phyloP scores from a whole-genome alignment of 192 early-diverging fungal species.

The Coemansia javaensis region DNA sequence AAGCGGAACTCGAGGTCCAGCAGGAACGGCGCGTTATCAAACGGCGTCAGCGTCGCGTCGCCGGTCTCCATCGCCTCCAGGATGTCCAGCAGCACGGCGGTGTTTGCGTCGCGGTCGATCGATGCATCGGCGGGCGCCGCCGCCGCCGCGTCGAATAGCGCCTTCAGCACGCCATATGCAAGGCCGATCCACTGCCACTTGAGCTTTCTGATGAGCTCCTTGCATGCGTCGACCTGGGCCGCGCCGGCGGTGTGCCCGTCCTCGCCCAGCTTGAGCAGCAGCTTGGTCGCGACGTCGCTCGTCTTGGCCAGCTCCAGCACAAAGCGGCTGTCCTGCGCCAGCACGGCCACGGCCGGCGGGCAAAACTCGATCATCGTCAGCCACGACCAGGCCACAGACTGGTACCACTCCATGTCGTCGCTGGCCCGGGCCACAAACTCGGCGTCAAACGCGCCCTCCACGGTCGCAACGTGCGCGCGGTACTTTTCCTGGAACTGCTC shows the following conservation, averaged over 20 bases:
- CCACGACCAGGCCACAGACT: constrained; percentile 28
- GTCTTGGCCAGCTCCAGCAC: constrained; percentile 26
- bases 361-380: constrained; percentile 18
- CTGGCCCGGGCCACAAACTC: constrained; percentile 10
- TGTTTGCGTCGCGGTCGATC: constrained; percentile 41
- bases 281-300: constrained; percentile 23
- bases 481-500: constrained; percentile 45
- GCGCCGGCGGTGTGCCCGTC: not conserved
- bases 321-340: constrained; percentile 28
- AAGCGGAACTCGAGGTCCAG: constrained; percentile 79
- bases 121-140: constrained; percentile 50
- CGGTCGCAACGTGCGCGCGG: constrained; percentile 5
- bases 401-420: constrained; percentile 24
- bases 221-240: constrained; percentile 1
- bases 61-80: constrained; percentile 62
- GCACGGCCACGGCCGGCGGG: constrained; percentile 6
- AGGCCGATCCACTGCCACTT: constrained; percentile 49
- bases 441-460: constrained; percentile 2
- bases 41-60: constrained; percentile 51
- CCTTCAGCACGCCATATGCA: constrained; percentile 45
- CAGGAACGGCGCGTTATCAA: constrained; percentile 73
- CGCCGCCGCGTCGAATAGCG: constrained; percentile 57
- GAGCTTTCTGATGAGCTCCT: constrained; percentile 21
- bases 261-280: constrained; percentile 6
- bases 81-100: constrained; percentile 50